Base-by-base conservation (phyloP, 305 asterid genomes). In the Fraxinus floribunda region DNA sequence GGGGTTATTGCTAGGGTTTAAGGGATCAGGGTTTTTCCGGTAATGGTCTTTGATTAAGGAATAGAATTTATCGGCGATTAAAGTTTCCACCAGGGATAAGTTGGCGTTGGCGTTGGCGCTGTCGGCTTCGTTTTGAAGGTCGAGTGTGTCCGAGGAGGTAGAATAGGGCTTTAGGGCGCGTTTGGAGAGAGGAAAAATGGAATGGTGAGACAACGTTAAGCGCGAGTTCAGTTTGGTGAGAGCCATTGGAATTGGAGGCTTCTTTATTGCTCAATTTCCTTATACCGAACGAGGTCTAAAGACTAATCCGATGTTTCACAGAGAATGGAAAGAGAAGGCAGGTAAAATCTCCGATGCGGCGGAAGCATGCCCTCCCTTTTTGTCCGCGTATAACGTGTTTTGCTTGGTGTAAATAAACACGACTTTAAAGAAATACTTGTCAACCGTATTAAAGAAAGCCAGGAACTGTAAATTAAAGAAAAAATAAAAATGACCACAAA, bases 1-100 rank as follows among this genome's bases (percentile, higher is more conserved):
- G 79, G 94, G 52, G 55, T 66, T 64, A 70, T 38, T 30, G 79
- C 10, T 52, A 64, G 75, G 87, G 84, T 84, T 86, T 79, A 79
- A 11, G 20, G 75, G 83, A 81, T 86, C 85, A 79, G 94, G 95
- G 90, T 95, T 95, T 62, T 89, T 88, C 86, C 93, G 91, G 84
- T 91, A 94, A 85, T 94, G 98, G 72, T 90, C 89, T 83, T 90
- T 92, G 79, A 95, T 94, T 66, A 90, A 66, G 29, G 89, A 80
- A 62, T 92, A 91, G 84, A 93, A 82, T 13, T 88, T 88, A 3
- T 91, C 89, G 73, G 91, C 91, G 36, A 86, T 24, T 7, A 83
- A 86, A 32, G 81, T 72, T 73, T 94, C 98, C 36, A 82, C 87
- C 2, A 86, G 80, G 2, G 95, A 85, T 76, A 89, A 88, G 7